Evolutionary conservation across 2,329 filamentous ascomycete genomes (phyloP), one percentile per base, ranked within the genome.

Genomic region (Talaromyces sp.): DNA sequence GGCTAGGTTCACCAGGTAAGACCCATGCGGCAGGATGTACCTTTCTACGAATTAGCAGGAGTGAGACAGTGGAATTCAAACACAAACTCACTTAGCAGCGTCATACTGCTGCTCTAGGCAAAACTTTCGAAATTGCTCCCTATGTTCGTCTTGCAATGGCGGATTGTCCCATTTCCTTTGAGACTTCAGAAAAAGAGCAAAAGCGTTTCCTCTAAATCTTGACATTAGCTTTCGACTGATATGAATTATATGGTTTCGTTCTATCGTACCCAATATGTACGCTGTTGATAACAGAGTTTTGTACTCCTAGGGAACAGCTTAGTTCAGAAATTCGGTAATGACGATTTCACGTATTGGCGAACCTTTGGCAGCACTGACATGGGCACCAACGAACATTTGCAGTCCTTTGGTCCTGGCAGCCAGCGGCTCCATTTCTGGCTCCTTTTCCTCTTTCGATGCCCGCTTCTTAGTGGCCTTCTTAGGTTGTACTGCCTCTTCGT

Each of bases 101-200:
- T 90, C 86, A 74, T 93, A 96, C 55, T 79, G 78, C 72, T 93
- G 86, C 55, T 87, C 78, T 56, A 84, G 80, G 70, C 91, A 90
- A 32, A 86, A 78, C 50, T 82, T 81, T 59, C 84, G 84, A 77
- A 98, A 99, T 43, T 86, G 82, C 49, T 86, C 81, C 55, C 84
- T 82, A 58, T 88, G 84, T 27, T 89, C 86, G 43, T 85, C 76
- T 27, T 88, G 82, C 4, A 99, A 81, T 0, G 90, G 84, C 9
- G 93, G 91, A 69, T 89, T 96, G 29, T 85, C 82, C 95, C 95
- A 99, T 79, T 96, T 98, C 59, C 93, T 87, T 75, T 99, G 95
- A 0, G 91, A 96, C 73, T 98, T 98, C 67, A 99, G 83, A 78
- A 99, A 99, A 21, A 98, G 81, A 4, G 95, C 95, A 68, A 98